Percentiles rank a stretch among this genome's conserved stretches.
These are phyloP conservation scores for Hippophae rhamnoides DNA, from an alignment of 306 rosid genomes.

Conservation along the genomic window DNA sequence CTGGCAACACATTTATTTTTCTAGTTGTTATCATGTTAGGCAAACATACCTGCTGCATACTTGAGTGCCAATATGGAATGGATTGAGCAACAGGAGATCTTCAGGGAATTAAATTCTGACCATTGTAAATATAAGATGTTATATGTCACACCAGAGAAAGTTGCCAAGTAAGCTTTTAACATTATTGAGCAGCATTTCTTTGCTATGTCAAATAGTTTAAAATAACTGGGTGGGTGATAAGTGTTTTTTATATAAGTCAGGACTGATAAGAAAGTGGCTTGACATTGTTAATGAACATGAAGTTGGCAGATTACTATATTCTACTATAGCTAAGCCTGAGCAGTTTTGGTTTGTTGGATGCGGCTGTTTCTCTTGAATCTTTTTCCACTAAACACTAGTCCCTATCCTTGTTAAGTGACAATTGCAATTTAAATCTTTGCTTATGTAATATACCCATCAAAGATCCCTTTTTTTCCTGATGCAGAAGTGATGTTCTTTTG, in stretches of 20 bases:
- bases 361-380: not conserved
- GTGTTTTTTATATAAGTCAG: no score
- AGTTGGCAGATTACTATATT: not conserved
- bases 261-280: not conserved
- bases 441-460: not conserved
- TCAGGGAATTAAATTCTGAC: slow-evolving; percentile 71
- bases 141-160: slow-evolving; percentile 95
- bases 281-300: not conserved
- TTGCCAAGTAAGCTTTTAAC: slow-evolving; percentile 64
- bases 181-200: slow-evolving; percentile 6
- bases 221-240: not conserved
- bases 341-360: not conserved
- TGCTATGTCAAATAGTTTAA: not conserved
- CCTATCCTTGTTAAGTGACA: not conserved
- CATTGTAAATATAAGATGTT: slow-evolving; percentile 68
- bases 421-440: not conserved
- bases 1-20: slow-evolving; percentile 9
- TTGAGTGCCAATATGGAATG: slow-evolving; percentile 95
- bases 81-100: slow-evolving; percentile 86
- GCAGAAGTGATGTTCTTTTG: slow-evolving; percentile 86
- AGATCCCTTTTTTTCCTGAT: slow-evolving; percentile 14
- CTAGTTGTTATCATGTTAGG: slow-evolving; percentile 38
- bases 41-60: slow-evolving; percentile 88
- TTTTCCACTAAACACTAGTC: not conserved
- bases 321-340: not conserved